Percentiles rank a stretch among this genome's conserved stretches.
These are phyloP conservation scores for Hortiboletus rubellus DNA, from an alignment of 1,284 basidiomycete genomes.

Conservation along the genomic window DNA sequence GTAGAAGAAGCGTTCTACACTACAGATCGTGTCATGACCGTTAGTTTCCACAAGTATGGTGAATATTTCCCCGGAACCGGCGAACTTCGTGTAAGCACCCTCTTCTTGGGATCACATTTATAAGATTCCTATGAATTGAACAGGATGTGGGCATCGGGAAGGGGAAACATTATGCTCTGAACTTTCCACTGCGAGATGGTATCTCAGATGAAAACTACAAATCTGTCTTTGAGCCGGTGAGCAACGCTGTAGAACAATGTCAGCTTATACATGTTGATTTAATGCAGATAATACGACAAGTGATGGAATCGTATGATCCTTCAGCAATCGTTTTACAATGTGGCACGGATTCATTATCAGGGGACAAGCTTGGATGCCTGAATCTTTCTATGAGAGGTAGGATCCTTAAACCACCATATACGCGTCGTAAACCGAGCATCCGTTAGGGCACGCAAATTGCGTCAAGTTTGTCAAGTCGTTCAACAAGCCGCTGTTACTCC, in stretches of 20 bases:
- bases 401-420: conserved; percentile 6
- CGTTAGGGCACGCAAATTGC: conserved; percentile 91
- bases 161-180: conserved; percentile 91
- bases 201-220: conserved; percentile 96
- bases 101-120: neutral
- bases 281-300: conserved; percentile 85
- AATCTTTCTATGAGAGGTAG: conserved; percentile 95
- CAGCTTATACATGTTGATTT: neutral
- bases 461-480: conserved; percentile 98
- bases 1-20: conserved; percentile 99
- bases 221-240: conserved; percentile 92
- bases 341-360: conserved; percentile 97
- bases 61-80: conserved; percentile 99
- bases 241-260: conserved; percentile 27
- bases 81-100: conserved; percentile 74
- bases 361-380: conserved; percentile 94
- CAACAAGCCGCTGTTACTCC: conserved; percentile 86
- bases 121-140: conserved; percentile 9
- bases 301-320: conserved; percentile 96
- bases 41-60: conserved; percentile 98
- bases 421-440: neutral
- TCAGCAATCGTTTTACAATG: conserved; percentile 97
- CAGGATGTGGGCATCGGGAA: conserved; percentile 92
- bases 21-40: conserved; percentile 98
- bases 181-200: conserved; percentile 95